Conservation (phyloP, 495 filamentous ascomycete genomes). For the Hypoxylon perforatum region DNA sequence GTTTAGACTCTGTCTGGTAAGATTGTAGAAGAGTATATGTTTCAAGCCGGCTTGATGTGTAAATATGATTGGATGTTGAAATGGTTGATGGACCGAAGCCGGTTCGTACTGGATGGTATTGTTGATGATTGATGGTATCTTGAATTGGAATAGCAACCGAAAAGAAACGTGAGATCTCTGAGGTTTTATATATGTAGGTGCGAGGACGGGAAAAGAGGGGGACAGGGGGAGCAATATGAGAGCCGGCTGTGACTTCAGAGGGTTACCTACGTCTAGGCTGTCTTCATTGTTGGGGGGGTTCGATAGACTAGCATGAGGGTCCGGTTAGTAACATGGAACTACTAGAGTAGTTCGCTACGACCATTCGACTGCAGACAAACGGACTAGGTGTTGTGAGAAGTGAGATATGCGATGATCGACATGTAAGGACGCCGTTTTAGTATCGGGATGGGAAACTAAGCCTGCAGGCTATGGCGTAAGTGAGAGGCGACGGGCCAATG, state of each 20-base stretch:
- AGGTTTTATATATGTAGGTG: slow-evolving; percentile 35
- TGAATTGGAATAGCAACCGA: neutral
- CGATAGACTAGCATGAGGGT: slow-evolving; percentile 35
- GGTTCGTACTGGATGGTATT: slow-evolving; percentile 10
- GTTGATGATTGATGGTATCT: slow-evolving; percentile 5
- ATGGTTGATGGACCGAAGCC: slow-evolving; percentile 9
- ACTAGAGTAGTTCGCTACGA: slow-evolving; percentile 26
- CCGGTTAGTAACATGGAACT: slow-evolving; percentile 20
- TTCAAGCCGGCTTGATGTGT: slow-evolving; percentile 33
- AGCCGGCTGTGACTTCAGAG: slow-evolving; percentile 25
- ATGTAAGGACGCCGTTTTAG: slow-evolving; percentile 46
- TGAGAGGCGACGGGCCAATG: slow-evolving; percentile 40
- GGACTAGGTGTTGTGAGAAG: slow-evolving; percentile 20
- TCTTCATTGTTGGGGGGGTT: slow-evolving; percentile 29
- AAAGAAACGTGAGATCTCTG: slow-evolving; percentile 10
- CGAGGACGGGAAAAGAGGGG: slow-evolving; percentile 41
- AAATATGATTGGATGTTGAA: neutral
- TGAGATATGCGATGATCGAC: slow-evolving; percentile 49
- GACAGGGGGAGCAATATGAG: slow-evolving; percentile 25
- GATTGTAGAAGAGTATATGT: neutral
- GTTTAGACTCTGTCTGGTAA: slow-evolving; percentile 1
- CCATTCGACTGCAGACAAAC: slow-evolving; percentile 34
- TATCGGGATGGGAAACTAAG: slow-evolving; percentile 44
- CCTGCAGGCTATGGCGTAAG: slow-evolving; percentile 50
- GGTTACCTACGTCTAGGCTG: slow-evolving; percentile 18